Evolutionary conservation across 2,329 filamentous ascomycete species (phyloP), one percentile per base, ranked within the genome.

Genomic region (Colletotrichum paranaense): DNA sequence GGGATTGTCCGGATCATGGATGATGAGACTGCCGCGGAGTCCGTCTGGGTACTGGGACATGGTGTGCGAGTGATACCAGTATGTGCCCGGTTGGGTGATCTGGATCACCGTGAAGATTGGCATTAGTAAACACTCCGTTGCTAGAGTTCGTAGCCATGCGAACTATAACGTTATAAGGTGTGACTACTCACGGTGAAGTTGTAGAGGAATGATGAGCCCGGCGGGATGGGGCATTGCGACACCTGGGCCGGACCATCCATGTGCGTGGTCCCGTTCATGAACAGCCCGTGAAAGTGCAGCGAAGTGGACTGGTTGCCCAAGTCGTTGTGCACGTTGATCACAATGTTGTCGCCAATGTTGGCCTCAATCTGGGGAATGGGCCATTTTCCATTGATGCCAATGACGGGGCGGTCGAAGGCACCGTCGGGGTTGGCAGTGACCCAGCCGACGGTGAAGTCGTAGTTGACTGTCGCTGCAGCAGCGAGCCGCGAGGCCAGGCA

Each of bases 361-460:
- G 89, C 92, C 64, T 89, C 86, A 69, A 95, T 91, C 28, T 83
- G 81, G 1, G 94, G 94, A 64, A 93, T 88, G 1, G 94, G 94
- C 92, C 93, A 95, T 83, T 92, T 81, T 5, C 89, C 90, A 78
- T 97, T 96, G 83, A 97, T 92, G 57, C 92, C 93, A 79, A 96
- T 94, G 4, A 89, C 89, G n/a, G 91, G 87, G 38, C 93, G 88
- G 52, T 89, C 85, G 72, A 88, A 87, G 6, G 87, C 84, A 26
- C 91, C 92, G 83, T 96, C 94, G 0, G 94, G 94, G 77, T 93
- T 92, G 46, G 92, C 89, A 53, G 83, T 88, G 12, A 94, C 90
- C 93, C 93, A 95, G 72, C 88, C 89, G 75, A 94, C 86, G 77
- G 92, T 90, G 83, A 93, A 94, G 80, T 94, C 86, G 78, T 92